These are phyloP conservation scores for Medicago ruthenica DNA, from an alignment of 306 rosid species.

Conservation along the genomic window DNA sequence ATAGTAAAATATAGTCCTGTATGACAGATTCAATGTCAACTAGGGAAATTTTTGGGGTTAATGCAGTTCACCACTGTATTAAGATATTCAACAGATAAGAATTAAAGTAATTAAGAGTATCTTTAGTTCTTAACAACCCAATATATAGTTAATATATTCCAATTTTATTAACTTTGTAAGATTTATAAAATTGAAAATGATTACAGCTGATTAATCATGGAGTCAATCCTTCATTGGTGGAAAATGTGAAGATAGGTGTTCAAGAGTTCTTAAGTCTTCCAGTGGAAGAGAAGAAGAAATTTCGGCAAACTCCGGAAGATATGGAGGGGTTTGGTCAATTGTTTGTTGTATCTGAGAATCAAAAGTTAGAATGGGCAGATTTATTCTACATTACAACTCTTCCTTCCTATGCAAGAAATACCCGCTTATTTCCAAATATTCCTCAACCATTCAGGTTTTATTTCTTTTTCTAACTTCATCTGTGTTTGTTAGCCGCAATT, in stretches of 20 bases:
- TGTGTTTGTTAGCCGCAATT: no score
- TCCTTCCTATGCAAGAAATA: slow-evolving; percentile 22
- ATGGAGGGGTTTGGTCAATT: slow-evolving; percentile 37
- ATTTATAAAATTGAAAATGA: not conserved
- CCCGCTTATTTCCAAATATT: slow-evolving; percentile 31
- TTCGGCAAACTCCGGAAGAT: slow-evolving; percentile 36
- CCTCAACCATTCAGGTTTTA: slow-evolving; percentile 41
- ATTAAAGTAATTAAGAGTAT: no score
- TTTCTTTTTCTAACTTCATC: not conserved
- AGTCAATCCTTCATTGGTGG: slow-evolving; percentile 16
- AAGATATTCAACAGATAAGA: no score
- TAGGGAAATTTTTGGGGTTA: no score
- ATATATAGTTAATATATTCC: no score
- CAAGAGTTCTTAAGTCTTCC: slow-evolving; percentile 34
- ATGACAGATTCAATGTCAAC: no score
- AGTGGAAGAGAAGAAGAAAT: slow-evolving; percentile 18
- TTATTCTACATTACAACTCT: not conserved
- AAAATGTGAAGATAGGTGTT: slow-evolving; percentile 19
- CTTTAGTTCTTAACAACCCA: no score
- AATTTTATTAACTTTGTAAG: no score
- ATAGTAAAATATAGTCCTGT: no score
- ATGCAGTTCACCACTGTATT: no score
- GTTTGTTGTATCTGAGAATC: slow-evolving; percentile 38
- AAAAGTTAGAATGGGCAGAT: slow-evolving; percentile 44
- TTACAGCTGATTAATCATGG: slow-evolving; percentile 37